Base-by-base conservation (phyloP, 2,329 filamentous ascomycete genomes). In the Coniella lustricola region DNA sequence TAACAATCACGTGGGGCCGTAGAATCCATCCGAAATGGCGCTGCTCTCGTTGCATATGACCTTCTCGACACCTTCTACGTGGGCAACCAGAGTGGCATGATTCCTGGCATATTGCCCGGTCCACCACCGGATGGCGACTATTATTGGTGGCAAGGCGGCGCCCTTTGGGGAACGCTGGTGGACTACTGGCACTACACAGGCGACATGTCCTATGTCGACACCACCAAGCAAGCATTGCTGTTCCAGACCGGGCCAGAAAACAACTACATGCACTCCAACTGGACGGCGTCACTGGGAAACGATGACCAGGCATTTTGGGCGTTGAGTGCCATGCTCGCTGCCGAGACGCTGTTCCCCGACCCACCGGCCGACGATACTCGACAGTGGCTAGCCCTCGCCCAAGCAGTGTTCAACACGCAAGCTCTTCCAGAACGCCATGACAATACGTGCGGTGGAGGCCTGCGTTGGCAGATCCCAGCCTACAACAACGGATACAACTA, bases 161-260 rank as follows among this genome's bases (percentile, higher is more conserved):
- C 67, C n/a, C 56, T 78, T 56, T 75, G 76, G 58, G 67, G 71
- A 42, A 67, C 68, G 2, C 53, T 76, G 42, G 65, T 77, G 10
- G 70, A 75, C 54, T 76, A 76, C 55, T 75, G 70, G 69, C 69
- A 72, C 50, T 72, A 69, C 50, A 75, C 72, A 1, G 72, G 70
- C 4, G 72, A 76, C 53, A 52, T 56, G 2, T 66, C 65, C 31
- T 75, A 74, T 59, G 73, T 74, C 41, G 56, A 63, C 14, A 61
- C 69, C 17, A 61, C 67, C 4, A 69, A 62, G 20, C 54, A 68
- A 51, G 71, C 65, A 2, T 53, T 77, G 50, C 56, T 70, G 3
- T 67, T 65, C 53, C 74, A 76, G 56, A 64, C 66, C n/a, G 73
- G 72, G 4, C 63, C 66, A 4, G 61, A 70, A 43, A 54, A 60